These are phyloP conservation scores for Eucalyptus guilfoylei DNA, from an alignment of 345 rosid species.

Conservation along the genomic window DNA sequence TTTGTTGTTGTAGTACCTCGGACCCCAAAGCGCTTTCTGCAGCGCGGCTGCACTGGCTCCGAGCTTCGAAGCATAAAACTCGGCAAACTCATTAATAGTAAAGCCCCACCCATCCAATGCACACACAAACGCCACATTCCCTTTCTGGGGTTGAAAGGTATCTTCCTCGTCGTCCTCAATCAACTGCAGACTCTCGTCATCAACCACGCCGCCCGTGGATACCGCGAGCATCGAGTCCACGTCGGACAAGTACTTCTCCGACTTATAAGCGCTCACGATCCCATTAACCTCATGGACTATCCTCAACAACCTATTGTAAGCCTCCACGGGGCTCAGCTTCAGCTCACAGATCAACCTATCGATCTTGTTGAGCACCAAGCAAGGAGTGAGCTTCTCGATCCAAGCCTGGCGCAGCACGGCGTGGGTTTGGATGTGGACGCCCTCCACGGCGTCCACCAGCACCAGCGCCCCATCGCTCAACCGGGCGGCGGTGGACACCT, in stretches of 20 bases:
- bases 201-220: slow-evolving; percentile 21
- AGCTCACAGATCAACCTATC: slow-evolving; percentile 87
- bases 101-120: slow-evolving; percentile 98
- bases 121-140: slow-evolving; percentile 83
- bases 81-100: slow-evolving; percentile 58
- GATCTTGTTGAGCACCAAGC: slow-evolving; percentile 88
- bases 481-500: slow-evolving; percentile 87
- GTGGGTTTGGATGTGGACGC: slow-evolving; percentile 89
- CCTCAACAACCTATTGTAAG: slow-evolving; percentile 63
- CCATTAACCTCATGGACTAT: slow-evolving; percentile 93
- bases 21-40: slow-evolving; percentile 89
- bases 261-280: slow-evolving; percentile 72
- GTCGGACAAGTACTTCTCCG: slow-evolving; percentile 87
- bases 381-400: slow-evolving; percentile 89
- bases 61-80: slow-evolving; percentile 70
- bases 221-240: slow-evolving; percentile 73
- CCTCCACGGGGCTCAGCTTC: slow-evolving; percentile 79
- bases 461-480: slow-evolving; percentile 88
- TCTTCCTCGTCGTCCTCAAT: slow-evolving; percentile 91
- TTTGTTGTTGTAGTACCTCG: slow-evolving; percentile 57
- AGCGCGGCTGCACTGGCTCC: slow-evolving; percentile 53
- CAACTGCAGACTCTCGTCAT: slow-evolving; percentile 50
- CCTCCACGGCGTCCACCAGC: slow-evolving; percentile 94
- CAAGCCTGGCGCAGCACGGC: slow-evolving; percentile 87
- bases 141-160: slow-evolving; percentile 88